phyloP scores from a whole-genome alignment of 352 stramenopile species.

The Globisporangium irregulare region DNA sequence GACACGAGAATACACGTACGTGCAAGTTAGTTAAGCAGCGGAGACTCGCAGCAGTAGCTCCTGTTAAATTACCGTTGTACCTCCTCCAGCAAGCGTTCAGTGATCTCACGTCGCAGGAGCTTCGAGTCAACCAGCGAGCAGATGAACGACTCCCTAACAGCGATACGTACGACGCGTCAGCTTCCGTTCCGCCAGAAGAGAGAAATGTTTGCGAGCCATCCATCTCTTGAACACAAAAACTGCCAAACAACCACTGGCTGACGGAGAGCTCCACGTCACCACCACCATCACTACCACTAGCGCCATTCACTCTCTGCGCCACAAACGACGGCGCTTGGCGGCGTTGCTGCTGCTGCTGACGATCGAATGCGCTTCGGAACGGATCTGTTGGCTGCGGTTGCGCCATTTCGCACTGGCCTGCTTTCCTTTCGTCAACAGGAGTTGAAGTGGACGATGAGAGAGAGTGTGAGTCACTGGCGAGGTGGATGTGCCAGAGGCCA shows the following conservation, averaged over 20 bases:
- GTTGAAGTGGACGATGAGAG: background rate
- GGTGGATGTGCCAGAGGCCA: background rate
- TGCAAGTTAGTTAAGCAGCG: background rate
- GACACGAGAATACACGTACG: background rate
- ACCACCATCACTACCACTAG: background rate
- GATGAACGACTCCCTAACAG: background rate
- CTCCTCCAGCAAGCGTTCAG: background rate
- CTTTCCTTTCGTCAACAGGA: background rate
- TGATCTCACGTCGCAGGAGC: background rate
- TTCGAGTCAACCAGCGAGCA: background rate
- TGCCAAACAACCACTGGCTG: constrained; percentile 6
- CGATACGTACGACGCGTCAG: background rate
- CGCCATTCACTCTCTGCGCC: background rate
- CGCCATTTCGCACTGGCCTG: background rate
- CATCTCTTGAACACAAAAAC: background rate
- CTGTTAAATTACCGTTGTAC: background rate
- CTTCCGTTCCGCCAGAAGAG: background rate
- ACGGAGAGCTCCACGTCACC: background rate
- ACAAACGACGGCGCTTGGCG: background rate
- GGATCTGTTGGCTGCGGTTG: background rate
- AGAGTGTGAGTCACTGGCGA: background rate
- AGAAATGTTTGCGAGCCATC: background rate
- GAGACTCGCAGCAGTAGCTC: background rate
- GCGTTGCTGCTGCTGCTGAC: background rate
- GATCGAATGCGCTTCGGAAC: constrained; percentile 7